phyloP scores from a whole-genome alignment of 225 moss, liverwort and hornwort genomes.

The Sphagnum contortum region DNA sequence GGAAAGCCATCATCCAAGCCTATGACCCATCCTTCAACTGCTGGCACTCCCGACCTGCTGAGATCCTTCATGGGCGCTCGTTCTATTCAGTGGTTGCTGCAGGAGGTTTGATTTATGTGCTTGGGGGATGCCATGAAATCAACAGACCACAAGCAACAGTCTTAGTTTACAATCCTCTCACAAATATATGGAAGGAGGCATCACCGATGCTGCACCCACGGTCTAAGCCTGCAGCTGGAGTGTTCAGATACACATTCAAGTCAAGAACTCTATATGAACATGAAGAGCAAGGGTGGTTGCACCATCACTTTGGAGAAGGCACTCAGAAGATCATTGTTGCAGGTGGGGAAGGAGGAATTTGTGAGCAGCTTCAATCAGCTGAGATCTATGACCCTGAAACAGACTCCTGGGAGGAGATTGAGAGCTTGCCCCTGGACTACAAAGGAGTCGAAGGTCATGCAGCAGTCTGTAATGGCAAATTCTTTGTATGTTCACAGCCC shows the following conservation, averaged over 20 bases:
- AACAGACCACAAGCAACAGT: conserved; percentile 3
- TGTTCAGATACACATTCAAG: not conserved
- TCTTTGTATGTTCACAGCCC: conserved; percentile 4
- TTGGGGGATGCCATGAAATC: conserved; percentile 1
- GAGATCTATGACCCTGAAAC: not conserved
- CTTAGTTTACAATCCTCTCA: not conserved
- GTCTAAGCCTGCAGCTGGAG: conserved; percentile 2
- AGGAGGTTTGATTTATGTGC: not conserved
- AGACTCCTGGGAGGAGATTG: conserved; percentile 3
- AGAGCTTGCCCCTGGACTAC: not conserved
- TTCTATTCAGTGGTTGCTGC: conserved; percentile 2
- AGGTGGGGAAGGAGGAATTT: not conserved
- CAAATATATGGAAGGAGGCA: not conserved
- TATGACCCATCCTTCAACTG: conserved; percentile 1
- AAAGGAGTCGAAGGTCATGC: conserved; percentile 4
- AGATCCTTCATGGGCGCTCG: conserved; percentile 3
- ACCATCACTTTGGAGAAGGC: not conserved
- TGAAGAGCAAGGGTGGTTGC: not conserved
- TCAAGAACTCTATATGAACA: not conserved
- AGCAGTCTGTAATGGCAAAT: conserved; percentile 1
- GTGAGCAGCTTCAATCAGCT: conserved; percentile 1
- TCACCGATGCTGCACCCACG: not conserved
- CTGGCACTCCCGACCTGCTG: conserved; percentile 2
- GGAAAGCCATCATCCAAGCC: conserved; percentile 1
- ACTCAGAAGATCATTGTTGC: conserved; percentile 1